A percentile compares a stretch with the other conserved stretches of the same genome.
Evolutionary conservation across 108 stramenopile species (phyloP).

Genomic region (Skeletonema tropicum): DNA sequence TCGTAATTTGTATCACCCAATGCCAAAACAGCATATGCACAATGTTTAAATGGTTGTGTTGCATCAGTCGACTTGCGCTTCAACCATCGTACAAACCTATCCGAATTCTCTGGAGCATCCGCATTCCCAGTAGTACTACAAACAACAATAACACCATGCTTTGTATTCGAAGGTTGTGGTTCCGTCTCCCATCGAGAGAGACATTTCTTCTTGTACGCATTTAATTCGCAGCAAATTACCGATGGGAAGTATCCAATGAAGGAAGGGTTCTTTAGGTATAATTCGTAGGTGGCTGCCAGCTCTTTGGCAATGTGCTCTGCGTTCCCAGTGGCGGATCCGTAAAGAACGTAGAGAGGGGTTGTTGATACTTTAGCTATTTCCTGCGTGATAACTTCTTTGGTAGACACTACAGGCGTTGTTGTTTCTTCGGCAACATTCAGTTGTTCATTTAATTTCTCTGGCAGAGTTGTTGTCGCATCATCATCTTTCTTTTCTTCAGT

Average conservation of each 20-base stretch:
- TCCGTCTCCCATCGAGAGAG: slow-evolving; percentile 52
- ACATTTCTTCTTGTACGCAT: slow-evolving; percentile 73
- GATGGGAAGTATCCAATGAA: slow-evolving; percentile 54
- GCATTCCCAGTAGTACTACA: slow-evolving; percentile 92
- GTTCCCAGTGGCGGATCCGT: slow-evolving; percentile 82
- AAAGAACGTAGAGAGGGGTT: slow-evolving; percentile 72
- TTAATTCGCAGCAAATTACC: slow-evolving; percentile 66
- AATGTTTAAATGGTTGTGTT: slow-evolving; percentile 53
- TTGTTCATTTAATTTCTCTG: not conserved
- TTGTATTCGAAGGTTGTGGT: slow-evolving; percentile 20
- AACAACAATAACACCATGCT: slow-evolving; percentile 73
- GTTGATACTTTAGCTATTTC: slow-evolving; percentile 26
- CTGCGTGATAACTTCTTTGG: not conserved
- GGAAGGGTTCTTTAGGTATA: slow-evolving; percentile 40
- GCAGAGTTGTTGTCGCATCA: not conserved
- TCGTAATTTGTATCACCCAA: slow-evolving; percentile 92
- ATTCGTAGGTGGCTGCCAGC: slow-evolving; percentile 60
- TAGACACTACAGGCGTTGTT: not conserved
- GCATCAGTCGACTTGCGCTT: slow-evolving; percentile 59
- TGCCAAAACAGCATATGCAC: slow-evolving; percentile 72
- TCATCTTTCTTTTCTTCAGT: slow-evolving; percentile 6
- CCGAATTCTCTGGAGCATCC: slow-evolving; percentile 87
- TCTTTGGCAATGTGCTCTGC: slow-evolving; percentile 84
- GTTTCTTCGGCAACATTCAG: not conserved
- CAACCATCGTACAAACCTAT: slow-evolving; percentile 71